These are phyloP conservation scores for Marchantia paleacea DNA, from an alignment of 225 moss, liverwort and hornwort genomes.

Conservation along the genomic window DNA sequence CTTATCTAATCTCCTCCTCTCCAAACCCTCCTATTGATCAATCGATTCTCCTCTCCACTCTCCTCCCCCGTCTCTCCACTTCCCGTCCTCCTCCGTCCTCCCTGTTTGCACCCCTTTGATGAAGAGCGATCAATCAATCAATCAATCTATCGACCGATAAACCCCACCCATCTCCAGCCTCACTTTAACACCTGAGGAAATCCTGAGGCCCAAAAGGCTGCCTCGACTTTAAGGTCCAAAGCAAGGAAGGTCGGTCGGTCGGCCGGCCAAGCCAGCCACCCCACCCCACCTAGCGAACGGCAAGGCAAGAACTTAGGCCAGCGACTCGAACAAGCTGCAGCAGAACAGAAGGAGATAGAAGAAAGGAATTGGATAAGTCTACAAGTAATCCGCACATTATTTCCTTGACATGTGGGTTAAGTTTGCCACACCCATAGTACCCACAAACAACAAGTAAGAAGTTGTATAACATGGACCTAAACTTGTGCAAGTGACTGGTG, in stretches of 20 bases:
- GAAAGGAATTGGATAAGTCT: too few relatives aligned
- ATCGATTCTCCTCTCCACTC: neutral
- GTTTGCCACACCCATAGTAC: too few relatives aligned
- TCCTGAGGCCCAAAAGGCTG: neutral
- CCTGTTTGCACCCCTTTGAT: neutral
- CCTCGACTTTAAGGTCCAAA: neutral
- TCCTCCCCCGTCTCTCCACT: neutral
- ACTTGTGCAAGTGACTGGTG: too few relatives aligned
- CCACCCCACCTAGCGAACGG: too few relatives aligned
- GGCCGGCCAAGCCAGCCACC: neutral
- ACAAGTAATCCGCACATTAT: too few relatives aligned
- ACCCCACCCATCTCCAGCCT: neutral
- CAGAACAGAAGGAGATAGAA: too few relatives aligned
- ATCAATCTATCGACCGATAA: neutral
- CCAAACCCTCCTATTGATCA: slow-evolving; percentile 3
- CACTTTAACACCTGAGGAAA: neutral
- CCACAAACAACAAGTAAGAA: too few relatives aligned
- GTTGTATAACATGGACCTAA: too few relatives aligned
- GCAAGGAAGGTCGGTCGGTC: neutral
- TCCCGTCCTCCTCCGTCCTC: too few relatives aligned
- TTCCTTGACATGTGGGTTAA: too few relatives aligned
- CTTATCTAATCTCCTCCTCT: neutral
- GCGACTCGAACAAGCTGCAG: too few relatives aligned
- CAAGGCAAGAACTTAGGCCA: neutral
- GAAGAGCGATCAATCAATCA: neutral